phyloP scores from a whole-genome alignment of 768 basidiomycete genomes.

The Suillus luteus region DNA sequence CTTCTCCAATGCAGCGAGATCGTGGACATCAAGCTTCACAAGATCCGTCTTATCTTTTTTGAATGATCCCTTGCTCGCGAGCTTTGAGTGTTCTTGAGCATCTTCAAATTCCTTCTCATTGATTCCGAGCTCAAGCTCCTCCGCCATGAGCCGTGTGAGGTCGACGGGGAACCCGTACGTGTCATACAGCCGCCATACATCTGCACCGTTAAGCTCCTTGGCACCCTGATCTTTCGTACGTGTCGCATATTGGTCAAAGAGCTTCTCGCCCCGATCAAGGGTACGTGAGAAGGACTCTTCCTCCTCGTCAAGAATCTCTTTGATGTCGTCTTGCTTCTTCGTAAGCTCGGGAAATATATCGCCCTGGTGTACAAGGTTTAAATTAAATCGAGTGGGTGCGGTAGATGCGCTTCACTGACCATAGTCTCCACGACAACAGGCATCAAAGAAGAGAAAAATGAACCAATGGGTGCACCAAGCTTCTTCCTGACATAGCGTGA shows the following conservation, averaged over 20 bases:
- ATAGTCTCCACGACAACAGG: conserved; percentile 89
- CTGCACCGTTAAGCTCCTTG: conserved; percentile 79
- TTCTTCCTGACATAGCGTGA: conserved; percentile 97
- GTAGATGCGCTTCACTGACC: conserved; percentile 45
- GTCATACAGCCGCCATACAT: conserved; percentile 97
- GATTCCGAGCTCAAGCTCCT: conserved; percentile 81
- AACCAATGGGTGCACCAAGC: conserved; percentile 87
- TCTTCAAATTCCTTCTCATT: conserved; percentile 89
- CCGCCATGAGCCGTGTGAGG: conserved; percentile 95
- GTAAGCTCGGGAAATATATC: conserved; percentile 91
- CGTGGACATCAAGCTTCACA: conserved; percentile 95
- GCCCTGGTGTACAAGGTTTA: conserved; percentile 50
- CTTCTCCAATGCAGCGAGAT: conserved; percentile 84
- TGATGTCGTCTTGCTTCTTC: conserved; percentile 78
- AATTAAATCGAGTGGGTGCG: conserved; percentile 2
- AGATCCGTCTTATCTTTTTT: conserved; percentile 69
- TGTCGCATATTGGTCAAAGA: conserved; percentile 87
- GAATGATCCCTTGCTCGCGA: conserved; percentile 83
- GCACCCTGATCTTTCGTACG: conserved; percentile 62
- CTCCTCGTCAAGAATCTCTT: conserved; percentile 96
- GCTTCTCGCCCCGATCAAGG: conserved; percentile 92
- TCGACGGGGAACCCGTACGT: conserved; percentile 99
- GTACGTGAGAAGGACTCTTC: conserved; percentile 98
- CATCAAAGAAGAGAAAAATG: conserved; percentile 91
- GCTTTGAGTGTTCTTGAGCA: conserved; percentile 86